phyloP scores from a whole-genome alignment of 805 yeast genomes.

The Scheffersomyces amazonensis region DNA sequence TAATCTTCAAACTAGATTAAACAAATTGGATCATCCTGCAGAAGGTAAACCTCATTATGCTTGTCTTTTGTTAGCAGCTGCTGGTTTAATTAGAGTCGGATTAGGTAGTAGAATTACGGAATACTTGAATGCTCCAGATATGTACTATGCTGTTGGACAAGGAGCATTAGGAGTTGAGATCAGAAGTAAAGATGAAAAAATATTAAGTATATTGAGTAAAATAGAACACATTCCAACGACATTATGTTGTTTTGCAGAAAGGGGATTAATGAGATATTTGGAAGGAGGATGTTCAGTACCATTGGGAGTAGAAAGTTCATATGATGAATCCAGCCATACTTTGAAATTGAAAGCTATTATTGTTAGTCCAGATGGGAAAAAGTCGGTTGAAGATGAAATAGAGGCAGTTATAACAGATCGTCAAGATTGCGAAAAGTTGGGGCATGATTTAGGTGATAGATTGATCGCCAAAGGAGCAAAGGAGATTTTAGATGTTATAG shows the following conservation, averaged over 20 bases:
- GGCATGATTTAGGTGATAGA: conserved; percentile 62
- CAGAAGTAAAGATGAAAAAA: conserved; percentile 60
- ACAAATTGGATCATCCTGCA: conserved; percentile 72
- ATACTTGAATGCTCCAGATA: conserved; percentile 66
- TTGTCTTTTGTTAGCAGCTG: conserved; percentile 87
- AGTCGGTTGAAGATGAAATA: conserved; percentile 58
- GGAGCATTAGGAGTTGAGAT: conserved; percentile 96
- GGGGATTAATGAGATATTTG: conserved; percentile 78
- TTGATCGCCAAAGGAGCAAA: conserved; percentile 80
- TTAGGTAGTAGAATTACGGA: conserved; percentile 74
- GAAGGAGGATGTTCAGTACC: conserved; percentile 99
- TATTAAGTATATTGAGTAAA: conserved; percentile 56
- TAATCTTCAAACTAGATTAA: conserved; percentile 67
- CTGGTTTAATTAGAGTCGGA: conserved; percentile 78
- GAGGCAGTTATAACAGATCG: conserved; percentile 35
- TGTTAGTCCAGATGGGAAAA: conserved; percentile 78
- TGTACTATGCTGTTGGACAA: conserved; percentile 98
- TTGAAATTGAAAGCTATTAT: conserved; percentile 69
- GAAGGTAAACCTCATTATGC: conserved; percentile 19
- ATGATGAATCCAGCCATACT: conserved; percentile 37
- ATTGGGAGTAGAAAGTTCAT: conserved; percentile 78
- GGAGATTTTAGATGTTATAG: conserved; percentile 74
- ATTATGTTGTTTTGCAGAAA: conserved; percentile 80
- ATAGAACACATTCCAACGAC: conserved; percentile 68
- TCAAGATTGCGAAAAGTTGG: conserved; percentile 68